Conservation (phyloP, 495 filamentous ascomycete genomes). For the Aspergillus cavernicola region DNA sequence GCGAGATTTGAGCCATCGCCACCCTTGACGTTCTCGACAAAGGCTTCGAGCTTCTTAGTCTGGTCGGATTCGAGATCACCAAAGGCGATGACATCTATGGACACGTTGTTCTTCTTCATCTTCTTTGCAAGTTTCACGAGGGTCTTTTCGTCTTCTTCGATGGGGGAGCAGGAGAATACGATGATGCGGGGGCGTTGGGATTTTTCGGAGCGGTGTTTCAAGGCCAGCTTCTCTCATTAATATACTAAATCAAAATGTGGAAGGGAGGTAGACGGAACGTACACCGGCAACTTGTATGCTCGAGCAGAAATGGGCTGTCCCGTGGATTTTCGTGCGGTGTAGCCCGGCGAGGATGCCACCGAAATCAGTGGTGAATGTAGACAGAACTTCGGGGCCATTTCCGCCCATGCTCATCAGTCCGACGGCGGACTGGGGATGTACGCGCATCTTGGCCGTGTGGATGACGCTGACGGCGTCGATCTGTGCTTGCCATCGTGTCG, state of each 20-base stretch:
- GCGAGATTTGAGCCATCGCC: constrained; percentile 87
- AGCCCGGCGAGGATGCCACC: constrained; percentile 92
- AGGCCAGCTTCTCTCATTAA: constrained; percentile 61
- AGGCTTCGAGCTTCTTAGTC: constrained; percentile 85
- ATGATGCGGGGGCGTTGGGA: constrained; percentile 92
- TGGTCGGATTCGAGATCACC: constrained; percentile 89
- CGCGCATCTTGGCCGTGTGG: constrained; percentile 89
- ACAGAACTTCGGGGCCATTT: constrained; percentile 91
- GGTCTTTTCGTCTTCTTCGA: constrained; percentile 82
- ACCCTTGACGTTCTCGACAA: constrained; percentile 87
- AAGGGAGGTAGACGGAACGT: constrained; percentile 31
- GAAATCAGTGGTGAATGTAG: constrained; percentile 90
- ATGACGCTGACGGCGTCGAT: constrained; percentile 90
- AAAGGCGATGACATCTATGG: constrained; percentile 90
- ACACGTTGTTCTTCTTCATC: constrained; percentile 96
- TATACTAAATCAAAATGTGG: neutral
- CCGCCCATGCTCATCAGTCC: constrained; percentile 99
- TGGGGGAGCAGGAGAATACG: constrained; percentile 89
- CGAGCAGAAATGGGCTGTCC: constrained; percentile 78
- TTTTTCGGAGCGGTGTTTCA: constrained; percentile 98
- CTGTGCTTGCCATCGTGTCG: constrained; percentile 93
- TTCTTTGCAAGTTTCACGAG: constrained; percentile 89
- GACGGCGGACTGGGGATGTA: constrained; percentile 93
- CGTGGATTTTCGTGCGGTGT: constrained; percentile 90
- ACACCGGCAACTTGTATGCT: constrained; percentile 93